Evolutionary conservation across 148 eudicot genomes (phyloP).

Genomic region (Arbutus unedo): DNA sequence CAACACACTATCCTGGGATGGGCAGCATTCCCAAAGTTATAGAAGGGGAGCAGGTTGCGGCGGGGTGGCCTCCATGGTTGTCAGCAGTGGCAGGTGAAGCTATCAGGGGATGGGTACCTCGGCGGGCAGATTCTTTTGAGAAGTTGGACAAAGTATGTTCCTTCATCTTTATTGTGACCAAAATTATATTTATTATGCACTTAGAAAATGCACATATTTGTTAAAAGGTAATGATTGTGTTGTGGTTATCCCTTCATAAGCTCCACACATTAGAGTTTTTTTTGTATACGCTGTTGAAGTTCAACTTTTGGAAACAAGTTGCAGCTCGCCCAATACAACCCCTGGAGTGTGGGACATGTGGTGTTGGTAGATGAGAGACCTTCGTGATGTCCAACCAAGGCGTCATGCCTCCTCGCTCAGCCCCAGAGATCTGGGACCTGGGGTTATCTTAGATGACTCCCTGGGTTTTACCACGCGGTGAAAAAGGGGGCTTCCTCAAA

Average conservation of each 20-base stretch:
- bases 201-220: conserved; percentile 9
- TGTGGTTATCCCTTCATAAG: conserved; percentile 4
- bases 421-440: not conserved
- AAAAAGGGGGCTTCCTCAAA: not conserved
- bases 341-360: not conserved
- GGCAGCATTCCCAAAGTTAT: conserved; percentile 49
- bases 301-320: not conserved
- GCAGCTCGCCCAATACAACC: not conserved
- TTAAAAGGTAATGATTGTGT: not conserved
- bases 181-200: not conserved
- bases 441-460: not conserved
- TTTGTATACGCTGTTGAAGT: not conserved
- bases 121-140: conserved; percentile 85
- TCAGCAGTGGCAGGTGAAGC: conserved; percentile 85
- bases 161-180: not conserved
- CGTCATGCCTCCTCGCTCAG: not conserved
- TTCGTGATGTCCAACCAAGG: not conserved
- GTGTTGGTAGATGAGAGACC: not conserved
- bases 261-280: not conserved
- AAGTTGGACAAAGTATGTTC: conserved; percentile 69
- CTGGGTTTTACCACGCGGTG: not conserved
- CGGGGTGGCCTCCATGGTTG: conserved; percentile 90
- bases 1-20: conserved; percentile 35
- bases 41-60: conserved; percentile 78
- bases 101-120: conserved; percentile 75